These are phyloP conservation scores for Salvia miltiorrhiza DNA, from an alignment of 257 asterid species.

Conservation along the genomic window DNA sequence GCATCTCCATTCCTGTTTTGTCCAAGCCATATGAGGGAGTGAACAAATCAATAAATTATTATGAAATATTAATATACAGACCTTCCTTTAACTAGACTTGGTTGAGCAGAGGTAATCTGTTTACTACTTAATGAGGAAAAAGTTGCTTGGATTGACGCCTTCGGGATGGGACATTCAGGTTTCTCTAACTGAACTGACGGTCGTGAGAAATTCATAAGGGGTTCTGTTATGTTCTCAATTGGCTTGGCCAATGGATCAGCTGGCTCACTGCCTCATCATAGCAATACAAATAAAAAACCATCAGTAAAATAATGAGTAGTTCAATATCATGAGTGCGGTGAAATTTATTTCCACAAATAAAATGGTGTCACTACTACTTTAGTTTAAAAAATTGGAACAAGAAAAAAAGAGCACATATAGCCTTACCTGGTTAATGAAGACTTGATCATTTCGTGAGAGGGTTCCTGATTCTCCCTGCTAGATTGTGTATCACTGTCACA, in stretches of 20 bases:
- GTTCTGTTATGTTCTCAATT: constrained; percentile 39
- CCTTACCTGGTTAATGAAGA: constrained; percentile 42
- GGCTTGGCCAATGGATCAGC: constrained; percentile 36
- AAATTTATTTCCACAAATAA: neutral
- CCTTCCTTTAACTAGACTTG: constrained; percentile 39
- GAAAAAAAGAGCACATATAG: constrained; percentile 1
- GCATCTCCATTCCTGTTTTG: constrained; percentile 35
- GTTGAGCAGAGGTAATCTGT: constrained; percentile 32
- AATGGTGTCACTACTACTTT: neutral
- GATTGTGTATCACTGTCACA: constrained; percentile 20
- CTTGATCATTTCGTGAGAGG: constrained; percentile 24
- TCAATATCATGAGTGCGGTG: neutral
- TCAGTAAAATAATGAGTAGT: neutral
- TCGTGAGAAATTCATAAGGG: constrained; percentile 38
- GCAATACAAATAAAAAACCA: constrained; percentile 13
- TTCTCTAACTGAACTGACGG: constrained; percentile 42
- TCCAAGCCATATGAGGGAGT: constrained; percentile 11
- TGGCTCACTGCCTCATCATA: constrained; percentile 38
- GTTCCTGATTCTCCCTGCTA: constrained; percentile 29
- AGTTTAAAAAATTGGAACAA: neutral
- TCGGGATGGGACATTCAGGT: constrained; percentile 32
- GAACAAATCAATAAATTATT: constrained; percentile 11
- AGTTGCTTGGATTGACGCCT: constrained; percentile 32
- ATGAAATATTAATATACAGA: constrained; percentile 23
- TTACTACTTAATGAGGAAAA: constrained; percentile 33